Evolutionary conservation across 2,329 filamentous ascomycete species (phyloP).

Genomic region (Zymoseptoria crescenta): DNA sequence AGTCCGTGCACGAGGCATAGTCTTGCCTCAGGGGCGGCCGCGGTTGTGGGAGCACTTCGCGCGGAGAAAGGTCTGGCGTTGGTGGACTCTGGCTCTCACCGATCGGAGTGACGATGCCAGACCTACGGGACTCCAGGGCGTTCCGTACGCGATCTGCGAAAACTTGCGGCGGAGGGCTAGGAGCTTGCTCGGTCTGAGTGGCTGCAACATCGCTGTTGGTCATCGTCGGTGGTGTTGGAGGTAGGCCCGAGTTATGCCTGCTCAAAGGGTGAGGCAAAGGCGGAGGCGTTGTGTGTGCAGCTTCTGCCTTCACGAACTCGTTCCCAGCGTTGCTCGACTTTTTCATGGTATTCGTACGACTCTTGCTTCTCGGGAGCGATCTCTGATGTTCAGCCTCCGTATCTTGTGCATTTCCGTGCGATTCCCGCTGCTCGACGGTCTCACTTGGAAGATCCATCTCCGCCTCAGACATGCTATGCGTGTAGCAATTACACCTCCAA

Average conservation of each 20-base stretch:
- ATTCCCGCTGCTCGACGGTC: not conserved
- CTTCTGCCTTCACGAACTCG: not conserved
- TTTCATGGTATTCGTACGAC: not conserved
- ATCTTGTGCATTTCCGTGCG: not conserved
- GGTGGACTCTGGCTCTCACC: slow-evolving; percentile 30
- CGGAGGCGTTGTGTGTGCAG: slow-evolving; percentile 8
- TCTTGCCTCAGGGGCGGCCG: slow-evolving; percentile 18
- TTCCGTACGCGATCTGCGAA: slow-evolving; percentile 35
- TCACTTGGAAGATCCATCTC: not conserved
- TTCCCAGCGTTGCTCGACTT: not conserved
- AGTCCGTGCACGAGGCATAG: slow-evolving; percentile 39
- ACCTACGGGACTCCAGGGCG: slow-evolving; percentile 33
- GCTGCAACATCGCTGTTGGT: slow-evolving; percentile 21
- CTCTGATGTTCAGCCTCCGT: not conserved
- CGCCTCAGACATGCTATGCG: not conserved
- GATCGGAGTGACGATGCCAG: slow-evolving; percentile 35
- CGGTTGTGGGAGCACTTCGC: slow-evolving; percentile 13
- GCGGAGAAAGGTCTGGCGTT: slow-evolving; percentile 31
- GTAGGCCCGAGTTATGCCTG: slow-evolving; percentile 30
- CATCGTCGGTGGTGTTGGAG: slow-evolving; percentile 40
- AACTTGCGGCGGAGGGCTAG: slow-evolving; percentile 36
- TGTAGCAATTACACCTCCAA: not conserved
- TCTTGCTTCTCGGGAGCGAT: not conserved
- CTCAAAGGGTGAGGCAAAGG: slow-evolving; percentile 3
- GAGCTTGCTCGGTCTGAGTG: slow-evolving; percentile 22